phyloP scores from a whole-genome alignment of 176 grass and related monocot species.

The Triticum turgidum region DNA sequence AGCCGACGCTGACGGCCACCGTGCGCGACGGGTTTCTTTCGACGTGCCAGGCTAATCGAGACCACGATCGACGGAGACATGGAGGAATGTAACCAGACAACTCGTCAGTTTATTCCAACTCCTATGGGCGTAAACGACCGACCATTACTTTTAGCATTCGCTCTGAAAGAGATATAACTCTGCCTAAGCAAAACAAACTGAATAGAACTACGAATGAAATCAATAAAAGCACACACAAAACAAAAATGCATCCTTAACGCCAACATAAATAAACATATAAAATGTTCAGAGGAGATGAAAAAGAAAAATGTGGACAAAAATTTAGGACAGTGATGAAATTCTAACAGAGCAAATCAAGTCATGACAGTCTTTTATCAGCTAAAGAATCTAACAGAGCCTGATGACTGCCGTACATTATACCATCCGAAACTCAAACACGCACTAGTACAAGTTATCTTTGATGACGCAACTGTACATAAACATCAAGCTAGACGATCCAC shows the following conservation, averaged over 20 bases:
- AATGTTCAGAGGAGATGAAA: neutral
- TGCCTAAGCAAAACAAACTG: neutral
- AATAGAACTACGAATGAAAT: neutral
- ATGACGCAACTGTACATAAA: slow-evolving; percentile 44
- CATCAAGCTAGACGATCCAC: slow-evolving; percentile 16
- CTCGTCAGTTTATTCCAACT: too few species aligned
- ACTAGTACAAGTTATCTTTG: neutral
- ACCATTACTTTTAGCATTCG: too few species aligned
- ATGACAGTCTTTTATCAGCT: slow-evolving; percentile 27
- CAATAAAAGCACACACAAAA: neutral
- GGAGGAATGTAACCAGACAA: neutral
- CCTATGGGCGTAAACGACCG: too few species aligned
- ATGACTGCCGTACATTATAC: slow-evolving; percentile 21
- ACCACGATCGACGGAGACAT: neutral
- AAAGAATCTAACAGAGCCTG: slow-evolving; percentile 11
- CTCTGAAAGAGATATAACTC: neutral
- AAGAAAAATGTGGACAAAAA: neutral
- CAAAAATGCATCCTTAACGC: neutral
- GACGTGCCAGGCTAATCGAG: neutral
- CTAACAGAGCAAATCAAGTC: slow-evolving; percentile 21
- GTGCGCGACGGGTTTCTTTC: neutral
- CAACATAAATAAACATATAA: neutral
- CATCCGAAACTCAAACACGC: slow-evolving; percentile 7
- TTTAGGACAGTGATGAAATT: neutral
- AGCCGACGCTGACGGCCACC: slow-evolving; percentile 16